Evolutionary conservation across 2,329 filamentous ascomycete genomes (phyloP), one percentile per base, ranked within the genome.

Genomic region (Colletotrichum simmondsii): DNA sequence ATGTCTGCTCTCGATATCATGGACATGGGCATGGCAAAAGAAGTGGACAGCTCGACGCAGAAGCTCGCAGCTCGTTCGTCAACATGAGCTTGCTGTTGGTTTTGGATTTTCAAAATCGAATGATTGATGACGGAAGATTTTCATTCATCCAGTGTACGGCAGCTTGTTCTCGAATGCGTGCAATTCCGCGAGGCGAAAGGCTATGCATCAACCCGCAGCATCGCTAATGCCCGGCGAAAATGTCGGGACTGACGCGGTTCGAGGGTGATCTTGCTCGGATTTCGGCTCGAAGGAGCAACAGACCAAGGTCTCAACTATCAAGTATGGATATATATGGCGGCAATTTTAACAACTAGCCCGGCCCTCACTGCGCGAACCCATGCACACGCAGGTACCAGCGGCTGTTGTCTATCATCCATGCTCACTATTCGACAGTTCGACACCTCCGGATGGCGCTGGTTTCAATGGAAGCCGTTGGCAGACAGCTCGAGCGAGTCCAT

Each of bases 1-100:
- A 60, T 69, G 65, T 49, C 59, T 64, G 65, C 46, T 69, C 16
- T 60, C 65, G 53, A 59, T 60, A 72, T 72, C 70, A 59, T 35
- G 54, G 42, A 59, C 65, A 69, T 49, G 59, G 59, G 26, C 42
- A 16, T 54, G 12, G 53, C 12, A 19, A n/a, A 56, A 46, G 30
- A 53, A 53, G 69, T 72, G 68, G 58, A 30, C 49, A 68, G 69
- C 69, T 65, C 37, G 35, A 35, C 24, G 16, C 57, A 56, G 56
- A 26, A 32, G 57, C n/a, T 26, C 24, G n/a, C 49, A 57, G 56
- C 42, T 35, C 49, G 42, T 42, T 54, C 52, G 42, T 54, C 42
- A 26, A 65, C 22, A 4, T 16, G 46, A n/a, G 16, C 28, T 52
- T 35, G 52, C 68, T 58, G 52, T 58, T 52, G 66, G 46, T 22